Percentiles rank a stretch among this genome's conserved stretches.
Conservation (phyloP, 371 early-diverging fungal genomes). For the Lichtheimia ornata region DNA sequence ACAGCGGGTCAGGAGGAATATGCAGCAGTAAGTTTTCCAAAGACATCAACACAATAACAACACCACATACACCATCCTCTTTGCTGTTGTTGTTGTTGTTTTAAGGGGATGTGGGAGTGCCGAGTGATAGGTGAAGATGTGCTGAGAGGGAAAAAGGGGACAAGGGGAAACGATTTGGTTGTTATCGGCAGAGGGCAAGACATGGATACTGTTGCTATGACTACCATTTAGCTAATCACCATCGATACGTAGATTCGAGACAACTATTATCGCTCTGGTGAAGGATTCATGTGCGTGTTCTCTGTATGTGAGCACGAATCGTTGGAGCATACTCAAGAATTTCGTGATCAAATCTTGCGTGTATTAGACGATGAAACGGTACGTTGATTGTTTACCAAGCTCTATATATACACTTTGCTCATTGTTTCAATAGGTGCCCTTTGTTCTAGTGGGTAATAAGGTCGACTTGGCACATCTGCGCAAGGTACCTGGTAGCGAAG, state of each 20-base stretch:
- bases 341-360: constrained; percentile 87
- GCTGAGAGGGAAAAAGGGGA: too few species aligned
- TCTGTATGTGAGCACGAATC: constrained; percentile 83
- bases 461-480: constrained; percentile 75
- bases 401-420: constrained; percentile 1
- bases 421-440: constrained; percentile 58
- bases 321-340: constrained; percentile 82
- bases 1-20: constrained; percentile 95
- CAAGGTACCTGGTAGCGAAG: constrained; percentile 74
- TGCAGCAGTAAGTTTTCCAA: constrained; percentile 58
- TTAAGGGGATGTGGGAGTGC: too few species aligned
- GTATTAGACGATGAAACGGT: constrained; percentile 84
- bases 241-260: constrained; percentile 71
- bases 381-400: constrained; percentile 10
- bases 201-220: too few species aligned
- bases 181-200: too few species aligned
- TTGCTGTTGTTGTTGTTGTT: too few species aligned
- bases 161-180: too few species aligned
- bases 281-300: constrained; percentile 91
- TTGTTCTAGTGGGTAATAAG: constrained; percentile 90
- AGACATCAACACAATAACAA: too few species aligned
- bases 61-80: too few species aligned
- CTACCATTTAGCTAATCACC: too few species aligned
- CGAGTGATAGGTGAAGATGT: too few species aligned
- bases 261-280: constrained; percentile 89